Evolutionary conservation across 2,329 filamentous ascomycete genomes (phyloP).

Genomic region (Paraphaeosphaeria minitans): DNA sequence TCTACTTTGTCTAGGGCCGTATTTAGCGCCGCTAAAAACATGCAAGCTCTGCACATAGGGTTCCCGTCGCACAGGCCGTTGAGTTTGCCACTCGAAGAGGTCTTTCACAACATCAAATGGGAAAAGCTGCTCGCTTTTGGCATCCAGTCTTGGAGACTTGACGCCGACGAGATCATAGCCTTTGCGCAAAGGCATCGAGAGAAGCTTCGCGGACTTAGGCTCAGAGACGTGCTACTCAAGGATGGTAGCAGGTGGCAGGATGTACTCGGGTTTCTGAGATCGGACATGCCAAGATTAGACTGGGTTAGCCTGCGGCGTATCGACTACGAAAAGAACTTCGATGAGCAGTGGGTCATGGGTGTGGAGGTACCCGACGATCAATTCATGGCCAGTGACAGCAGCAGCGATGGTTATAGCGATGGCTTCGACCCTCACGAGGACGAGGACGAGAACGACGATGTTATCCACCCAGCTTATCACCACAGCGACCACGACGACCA

Average conservation of each 20-base stretch:
- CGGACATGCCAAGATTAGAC: constrained; percentile 62
- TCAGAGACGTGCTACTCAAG: constrained; percentile 66
- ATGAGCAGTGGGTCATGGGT: constrained; percentile 53
- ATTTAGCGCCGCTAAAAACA: constrained; percentile 63
- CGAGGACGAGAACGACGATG: constrained; percentile 35
- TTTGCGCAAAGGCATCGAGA: constrained; percentile 62
- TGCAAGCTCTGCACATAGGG: constrained; percentile 68
- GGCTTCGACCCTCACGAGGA: constrained; percentile 41
- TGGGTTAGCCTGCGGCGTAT: constrained; percentile 68
- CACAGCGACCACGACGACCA: constrained; percentile 30
- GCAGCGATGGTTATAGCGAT: constrained; percentile 45
- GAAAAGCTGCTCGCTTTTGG: constrained; percentile 66
- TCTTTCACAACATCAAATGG: constrained; percentile 68
- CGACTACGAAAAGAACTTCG: constrained; percentile 62
- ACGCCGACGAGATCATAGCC: constrained; percentile 64
- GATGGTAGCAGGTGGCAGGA: constrained; percentile 66
- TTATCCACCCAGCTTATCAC: constrained; percentile 16
- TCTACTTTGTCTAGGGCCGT: constrained; percentile 63
- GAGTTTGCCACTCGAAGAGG: constrained; percentile 61
- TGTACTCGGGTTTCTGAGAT: constrained; percentile 61
- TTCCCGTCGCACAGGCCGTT: constrained; percentile 65
- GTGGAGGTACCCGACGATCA: constrained; percentile 56
- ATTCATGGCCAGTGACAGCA: constrained; percentile 51
- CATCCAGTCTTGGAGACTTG: constrained; percentile 67
- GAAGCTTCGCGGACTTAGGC: constrained; percentile 62